These are phyloP conservation scores for Tubosaeta sp. DNA, from an alignment of 768 basidiomycete genomes.

Conservation along the genomic window DNA sequence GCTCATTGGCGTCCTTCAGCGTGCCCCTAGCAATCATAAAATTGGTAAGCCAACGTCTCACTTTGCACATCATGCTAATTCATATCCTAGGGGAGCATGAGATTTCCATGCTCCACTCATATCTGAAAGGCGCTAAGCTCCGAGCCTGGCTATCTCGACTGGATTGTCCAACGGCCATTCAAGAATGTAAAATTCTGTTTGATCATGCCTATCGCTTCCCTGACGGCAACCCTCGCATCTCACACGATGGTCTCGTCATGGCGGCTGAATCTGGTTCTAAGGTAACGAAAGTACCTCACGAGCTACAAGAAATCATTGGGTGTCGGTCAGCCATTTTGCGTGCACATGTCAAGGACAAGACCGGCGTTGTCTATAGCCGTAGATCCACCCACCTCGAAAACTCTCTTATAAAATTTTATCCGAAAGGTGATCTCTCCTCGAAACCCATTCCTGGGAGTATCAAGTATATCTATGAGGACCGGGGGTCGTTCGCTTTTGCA, in stretches of 20 bases:
- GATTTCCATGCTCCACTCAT: neutral
- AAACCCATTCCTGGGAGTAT: constrained; percentile 5
- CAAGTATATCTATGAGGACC: constrained; percentile 6
- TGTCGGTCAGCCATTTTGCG: neutral
- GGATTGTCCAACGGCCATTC: neutral
- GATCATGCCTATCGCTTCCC: neutral
- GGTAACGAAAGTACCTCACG: neutral
- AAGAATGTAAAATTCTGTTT: neutral
- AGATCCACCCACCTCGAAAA: constrained; percentile 6
- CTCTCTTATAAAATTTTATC: constrained; percentile 7
- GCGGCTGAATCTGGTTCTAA: neutral
- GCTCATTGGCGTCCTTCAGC: neutral
- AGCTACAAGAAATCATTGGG: constrained; percentile 1
- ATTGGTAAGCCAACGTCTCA: neutral
- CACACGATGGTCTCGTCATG: too few relatives aligned
- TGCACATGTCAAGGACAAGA: neutral
- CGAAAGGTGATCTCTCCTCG: neutral
- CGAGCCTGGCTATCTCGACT: neutral
- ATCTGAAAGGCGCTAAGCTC: neutral
- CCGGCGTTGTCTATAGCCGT: neutral
- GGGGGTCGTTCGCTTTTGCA: neutral
- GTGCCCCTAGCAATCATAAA: neutral
- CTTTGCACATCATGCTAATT: neutral
- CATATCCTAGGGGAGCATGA: neutral
- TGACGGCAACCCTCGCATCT: neutral